Percentiles rank a stretch among this genome's conserved stretches.
phyloP scores from a whole-genome alignment of 169 alveolate genomes.

The Cryptosporidium sp. region DNA sequence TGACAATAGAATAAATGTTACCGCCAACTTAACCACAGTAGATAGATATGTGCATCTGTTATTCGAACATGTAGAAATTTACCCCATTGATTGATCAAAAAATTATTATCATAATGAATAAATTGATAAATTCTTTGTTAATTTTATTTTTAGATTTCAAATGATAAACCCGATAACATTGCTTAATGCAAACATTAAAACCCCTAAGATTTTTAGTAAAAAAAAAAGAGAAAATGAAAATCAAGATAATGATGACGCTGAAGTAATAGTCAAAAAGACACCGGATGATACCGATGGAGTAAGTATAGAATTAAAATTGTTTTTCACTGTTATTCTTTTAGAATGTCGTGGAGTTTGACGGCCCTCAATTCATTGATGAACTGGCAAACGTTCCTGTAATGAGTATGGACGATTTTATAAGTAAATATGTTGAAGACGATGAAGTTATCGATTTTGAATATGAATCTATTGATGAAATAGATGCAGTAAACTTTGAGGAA shows the following conservation, averaged over 20 bases:
- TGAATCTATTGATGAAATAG: slow-evolving; percentile 20
- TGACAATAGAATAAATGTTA: not conserved
- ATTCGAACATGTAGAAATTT: not conserved
- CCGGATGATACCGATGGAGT: not conserved
- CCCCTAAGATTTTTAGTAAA: slow-evolving; percentile 20
- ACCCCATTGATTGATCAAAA: not conserved
- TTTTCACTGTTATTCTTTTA: slow-evolving; percentile 4
- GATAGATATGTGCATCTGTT: not conserved
- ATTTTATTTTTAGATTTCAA: not conserved
- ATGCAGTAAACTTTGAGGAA: slow-evolving; percentile 22
- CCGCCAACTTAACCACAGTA: slow-evolving; percentile 6
- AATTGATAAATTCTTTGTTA: not conserved
- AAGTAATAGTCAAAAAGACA: slow-evolving; percentile 3
- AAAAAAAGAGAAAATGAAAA: slow-evolving; percentile 5
- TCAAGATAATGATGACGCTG: slow-evolving; percentile 32
- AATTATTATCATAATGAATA: not conserved
- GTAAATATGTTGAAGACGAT: slow-evolving; percentile 43
- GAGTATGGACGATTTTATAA: slow-evolving; percentile 66
- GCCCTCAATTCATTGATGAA: slow-evolving; percentile 71
- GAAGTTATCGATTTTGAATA: not conserved
- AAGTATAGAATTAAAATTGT: slow-evolving; percentile 7
- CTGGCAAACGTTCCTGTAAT: slow-evolving; percentile 57
- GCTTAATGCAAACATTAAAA: slow-evolving; percentile 22
- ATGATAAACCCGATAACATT: slow-evolving; percentile 40
- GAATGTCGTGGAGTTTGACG: not conserved